Percentiles rank a stretch among this genome's conserved stretches.
Evolutionary conservation across 768 basidiomycete genomes (phyloP).

Genomic region (Fomitopsis serialis): DNA sequence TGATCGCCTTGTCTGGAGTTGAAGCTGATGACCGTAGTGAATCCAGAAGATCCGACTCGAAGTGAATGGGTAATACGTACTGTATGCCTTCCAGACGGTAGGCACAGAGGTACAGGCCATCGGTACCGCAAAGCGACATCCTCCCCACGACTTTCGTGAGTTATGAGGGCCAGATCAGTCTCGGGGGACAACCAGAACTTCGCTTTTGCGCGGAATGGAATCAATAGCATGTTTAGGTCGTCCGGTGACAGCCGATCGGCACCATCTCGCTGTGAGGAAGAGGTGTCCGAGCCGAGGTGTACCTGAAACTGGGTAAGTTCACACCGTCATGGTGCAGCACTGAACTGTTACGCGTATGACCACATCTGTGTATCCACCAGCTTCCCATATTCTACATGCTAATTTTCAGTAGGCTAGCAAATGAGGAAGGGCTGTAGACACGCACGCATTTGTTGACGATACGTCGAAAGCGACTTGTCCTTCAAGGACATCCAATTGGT

Average conservation of each 20-base stretch:
- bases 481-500: neutral
- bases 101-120: slow-evolving; percentile 37
- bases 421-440: neutral
- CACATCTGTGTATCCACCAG: slow-evolving; percentile 14
- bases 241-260: slow-evolving; percentile 7
- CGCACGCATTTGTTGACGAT: neutral
- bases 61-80: slow-evolving; percentile 30
- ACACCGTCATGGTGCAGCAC: no score
- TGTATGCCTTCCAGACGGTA: slow-evolving; percentile 36
- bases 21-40: neutral
- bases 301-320: slow-evolving; percentile 21
- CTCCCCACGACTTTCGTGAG: slow-evolving; percentile 35
- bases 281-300: slow-evolving; percentile 24
- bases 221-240: slow-evolving; percentile 36
- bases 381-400: neutral
- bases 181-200: slow-evolving; percentile 38
- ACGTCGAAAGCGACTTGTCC: neutral
- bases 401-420: neutral
- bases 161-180: slow-evolving; percentile 30
- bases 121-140: slow-evolving; percentile 5
- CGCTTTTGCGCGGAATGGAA: slow-evolving; percentile 31
- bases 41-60: no score
- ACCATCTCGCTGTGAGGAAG: slow-evolving; percentile 11
- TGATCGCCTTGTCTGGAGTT: neutral
- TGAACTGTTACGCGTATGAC: slow-evolving; percentile 33